Conservation (phyloP, 306 rosid genomes). For the Prinsepia uniflora region DNA sequence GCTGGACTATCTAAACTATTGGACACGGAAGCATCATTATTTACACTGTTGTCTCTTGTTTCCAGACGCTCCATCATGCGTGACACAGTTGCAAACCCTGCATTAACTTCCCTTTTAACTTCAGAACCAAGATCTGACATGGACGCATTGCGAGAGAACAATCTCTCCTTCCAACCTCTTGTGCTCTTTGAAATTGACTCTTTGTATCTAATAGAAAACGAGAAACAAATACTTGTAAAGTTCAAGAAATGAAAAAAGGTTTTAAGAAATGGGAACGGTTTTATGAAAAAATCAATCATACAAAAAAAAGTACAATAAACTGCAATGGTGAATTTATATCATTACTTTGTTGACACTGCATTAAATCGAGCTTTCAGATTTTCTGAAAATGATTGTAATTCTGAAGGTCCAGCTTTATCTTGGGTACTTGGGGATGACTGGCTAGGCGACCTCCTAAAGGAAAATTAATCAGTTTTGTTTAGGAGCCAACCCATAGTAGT, state of each 20-base stretch:
- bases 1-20: conserved; percentile 40
- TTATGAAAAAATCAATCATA: background rate
- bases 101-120: conserved; percentile 77
- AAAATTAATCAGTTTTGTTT: conserved; percentile 4
- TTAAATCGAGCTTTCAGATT: conserved; percentile 74
- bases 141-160: conserved; percentile 77
- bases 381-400: conserved; percentile 84
- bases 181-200: conserved; percentile 95
- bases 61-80: conserved; percentile 89
- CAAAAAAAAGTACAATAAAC: background rate
- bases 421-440: conserved; percentile 65
- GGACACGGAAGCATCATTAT: conserved; percentile 40
- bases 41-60: conserved; percentile 57
- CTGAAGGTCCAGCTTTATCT: conserved; percentile 96
- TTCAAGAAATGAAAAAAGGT: background rate
- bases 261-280: background rate
- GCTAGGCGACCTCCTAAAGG: conserved; percentile 52
- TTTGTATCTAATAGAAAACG: conserved; percentile 57
- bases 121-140: conserved; percentile 84
- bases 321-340: conserved; percentile 9
- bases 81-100: conserved; percentile 79
- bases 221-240: background rate
- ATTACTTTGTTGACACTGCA: conserved; percentile 80
- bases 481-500: background rate
- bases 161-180: conserved; percentile 90